Base-by-base conservation (phyloP, 2,329 filamentous ascomycete genomes). In the Cytospora schulzeri region DNA sequence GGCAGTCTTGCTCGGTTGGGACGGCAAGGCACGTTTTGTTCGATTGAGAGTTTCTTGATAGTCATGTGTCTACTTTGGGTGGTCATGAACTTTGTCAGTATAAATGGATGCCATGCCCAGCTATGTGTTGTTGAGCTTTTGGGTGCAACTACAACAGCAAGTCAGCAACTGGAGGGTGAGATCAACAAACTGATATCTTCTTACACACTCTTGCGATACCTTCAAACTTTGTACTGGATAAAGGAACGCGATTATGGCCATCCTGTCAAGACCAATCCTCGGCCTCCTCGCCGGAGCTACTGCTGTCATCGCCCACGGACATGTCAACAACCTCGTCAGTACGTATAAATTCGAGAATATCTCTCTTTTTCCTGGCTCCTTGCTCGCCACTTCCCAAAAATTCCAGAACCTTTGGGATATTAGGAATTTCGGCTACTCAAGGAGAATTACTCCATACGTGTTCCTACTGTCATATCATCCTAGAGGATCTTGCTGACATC, bases 301-400 rank as follows among this genome's bases (percentile, higher is more conserved):
- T 1, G 51, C 57, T 17, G 63, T 62, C 11, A 26, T 45, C 4
- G 63, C 63, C 9, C 66, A 67, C 28, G 54, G 60, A 24, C 66
- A 67, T 48, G 63, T 67, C 48, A 66, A 48, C 26, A 66, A 67
- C 22, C n/a, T 66, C 7, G 66, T 67, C 35, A 67, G 45, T 48
- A 48, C n/a, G 45, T 48, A 24, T 22, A 14, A 22, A n/a, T n/a
- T 48, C n/a, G n/a, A 6, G n/a, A 11, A 24, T 3, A 1, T 48
- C 9, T 24, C n/a, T 48, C 11, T 22, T 45, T 11, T 17, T 19
- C 19, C 6, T 17, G 41, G 17, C 4, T 45, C 1, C 9, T 14
- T n/a, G n/a, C n/a, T n/a, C n/a, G n/a, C n/a, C n/a, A n/a, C n/a
- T n/a, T n/a, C n/a, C n/a, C n/a, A n/a, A n/a, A n/a, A n/a, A n/a